A percentile compares a stretch with the other conserved stretches of the same genome.
These are phyloP conservation scores for Crithidia brevicula DNA, from an alignment of 208 protist genomes.

Conservation along the genomic window DNA sequence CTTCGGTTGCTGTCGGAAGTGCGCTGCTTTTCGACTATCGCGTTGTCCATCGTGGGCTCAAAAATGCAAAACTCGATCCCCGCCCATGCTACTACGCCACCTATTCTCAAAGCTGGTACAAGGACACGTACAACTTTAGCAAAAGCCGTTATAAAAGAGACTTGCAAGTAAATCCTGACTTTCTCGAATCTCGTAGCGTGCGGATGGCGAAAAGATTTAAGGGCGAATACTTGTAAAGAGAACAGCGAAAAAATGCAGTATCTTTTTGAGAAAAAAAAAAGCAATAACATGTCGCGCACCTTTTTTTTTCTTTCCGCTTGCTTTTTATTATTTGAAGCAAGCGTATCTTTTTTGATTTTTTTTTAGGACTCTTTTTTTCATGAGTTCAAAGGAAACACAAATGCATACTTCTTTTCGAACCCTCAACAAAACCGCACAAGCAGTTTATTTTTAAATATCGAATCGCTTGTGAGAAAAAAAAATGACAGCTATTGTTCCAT, in stretches of 20 bases:
- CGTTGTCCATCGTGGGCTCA: constrained; percentile 58
- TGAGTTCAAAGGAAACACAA: too few relatives aligned
- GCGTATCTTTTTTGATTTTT: constrained; percentile 17
- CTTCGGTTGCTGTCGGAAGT: constrained; percentile 41
- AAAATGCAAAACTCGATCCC: constrained; percentile 37
- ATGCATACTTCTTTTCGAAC: too few relatives aligned
- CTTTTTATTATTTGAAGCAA: constrained; percentile 10
- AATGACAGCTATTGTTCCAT: too few relatives aligned
- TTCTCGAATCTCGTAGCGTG: constrained; percentile 26
- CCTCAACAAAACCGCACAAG: too few relatives aligned
- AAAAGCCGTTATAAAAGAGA: constrained; percentile 39
- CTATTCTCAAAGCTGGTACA: constrained; percentile 59
- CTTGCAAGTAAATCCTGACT: constrained; percentile 25
- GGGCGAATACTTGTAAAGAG: background rate
- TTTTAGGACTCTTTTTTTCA: background rate
- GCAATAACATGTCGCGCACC: too few relatives aligned
- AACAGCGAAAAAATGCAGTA: too few relatives aligned
- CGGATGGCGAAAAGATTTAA: constrained; percentile 23
- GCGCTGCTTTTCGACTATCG: constrained; percentile 73
- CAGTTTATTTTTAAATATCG: too few relatives aligned
- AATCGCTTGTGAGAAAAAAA: too few relatives aligned
- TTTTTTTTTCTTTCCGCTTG: constrained; percentile 20
- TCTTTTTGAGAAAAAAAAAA: too few relatives aligned
- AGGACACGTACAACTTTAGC: constrained; percentile 71
- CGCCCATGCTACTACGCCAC: constrained; percentile 74